phyloP scores from a whole-genome alignment of 176 grass and related monocot genomes.

The Chloris gayana region DNA sequence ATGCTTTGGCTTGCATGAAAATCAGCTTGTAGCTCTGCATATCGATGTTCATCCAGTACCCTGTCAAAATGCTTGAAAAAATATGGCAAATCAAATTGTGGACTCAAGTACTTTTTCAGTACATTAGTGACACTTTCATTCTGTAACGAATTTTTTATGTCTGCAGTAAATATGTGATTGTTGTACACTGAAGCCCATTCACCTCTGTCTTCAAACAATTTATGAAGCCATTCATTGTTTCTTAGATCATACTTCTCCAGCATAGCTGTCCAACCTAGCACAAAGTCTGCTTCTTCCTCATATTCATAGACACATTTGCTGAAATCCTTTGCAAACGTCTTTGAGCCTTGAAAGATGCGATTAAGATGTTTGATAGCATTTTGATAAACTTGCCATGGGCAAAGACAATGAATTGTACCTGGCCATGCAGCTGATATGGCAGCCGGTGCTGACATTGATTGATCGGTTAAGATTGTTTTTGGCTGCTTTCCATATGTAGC shows the following conservation, averaged over 20 bases:
- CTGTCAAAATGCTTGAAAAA: conserved; percentile 88
- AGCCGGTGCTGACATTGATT: conserved; percentile 46
- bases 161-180: conserved; percentile 75
- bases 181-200: conserved; percentile 79
- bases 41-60: conserved; percentile 72
- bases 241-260: conserved; percentile 81
- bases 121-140: conserved; percentile 61
- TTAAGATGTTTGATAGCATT: conserved; percentile 79
- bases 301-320: conserved; percentile 80
- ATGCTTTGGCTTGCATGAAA: conserved; percentile 92
- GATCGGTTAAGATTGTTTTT: conserved; percentile 72
- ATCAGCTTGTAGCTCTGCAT: conserved; percentile 92
- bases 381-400: conserved; percentile 83
- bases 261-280: conserved; percentile 72
- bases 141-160: conserved; percentile 73
- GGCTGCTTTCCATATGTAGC: conserved; percentile 80
- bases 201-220: conserved; percentile 72
- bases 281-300: conserved; percentile 70
- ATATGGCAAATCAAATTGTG: conserved; percentile 68
- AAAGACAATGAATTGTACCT: conserved; percentile 53
- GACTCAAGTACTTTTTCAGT: conserved; percentile 72
- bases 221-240: conserved; percentile 80
- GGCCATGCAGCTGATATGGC: conserved; percentile 66
- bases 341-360: conserved; percentile 90
- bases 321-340: conserved; percentile 87